Evolutionary conservation across 805 yeast genomes (phyloP).

Genomic region (Brettanomyces sp.): DNA sequence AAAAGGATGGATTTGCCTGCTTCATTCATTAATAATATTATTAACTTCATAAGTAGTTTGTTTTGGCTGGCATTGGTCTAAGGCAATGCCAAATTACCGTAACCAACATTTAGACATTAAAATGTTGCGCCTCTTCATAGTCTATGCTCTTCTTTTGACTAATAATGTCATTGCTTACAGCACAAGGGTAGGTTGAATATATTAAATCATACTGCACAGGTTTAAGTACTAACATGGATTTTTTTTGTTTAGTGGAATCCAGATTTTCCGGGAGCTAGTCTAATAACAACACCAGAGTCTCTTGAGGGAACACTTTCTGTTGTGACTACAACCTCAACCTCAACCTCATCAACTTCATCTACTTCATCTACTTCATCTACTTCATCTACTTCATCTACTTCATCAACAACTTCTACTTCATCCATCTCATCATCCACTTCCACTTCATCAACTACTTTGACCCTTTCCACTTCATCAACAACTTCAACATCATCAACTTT

Average conservation of each 20-base stretch:
- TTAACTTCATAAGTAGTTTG: no score
- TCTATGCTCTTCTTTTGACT: background rate
- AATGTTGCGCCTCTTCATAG: background rate
- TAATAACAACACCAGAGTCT: constrained; percentile 20
- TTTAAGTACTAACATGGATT: background rate
- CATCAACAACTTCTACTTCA: constrained; percentile 4
- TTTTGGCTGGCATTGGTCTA: no score
- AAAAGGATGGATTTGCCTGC: background rate
- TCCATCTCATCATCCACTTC: constrained; percentile 5
- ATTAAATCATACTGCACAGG: no score
- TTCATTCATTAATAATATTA: no score
- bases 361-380: constrained; percentile 2
- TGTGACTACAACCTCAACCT: constrained; percentile 3
- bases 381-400: no score
- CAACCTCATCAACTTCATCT: constrained; percentile 3
- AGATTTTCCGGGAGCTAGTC: constrained; percentile 20
- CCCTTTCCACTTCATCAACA: constrained; percentile 1
- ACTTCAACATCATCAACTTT: constrained; percentile 3
- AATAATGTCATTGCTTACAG: background rate
- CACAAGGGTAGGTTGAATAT: background rate
- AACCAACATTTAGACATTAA: background rate
- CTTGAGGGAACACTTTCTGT: constrained; percentile 13
- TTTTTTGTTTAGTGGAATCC: constrained; percentile 13
- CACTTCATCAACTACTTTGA: background rate
- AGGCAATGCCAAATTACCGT: no score